Evolutionary conservation across 176 grass and related monocot genomes (phyloP).

Genomic region (Thalia dealbata): DNA sequence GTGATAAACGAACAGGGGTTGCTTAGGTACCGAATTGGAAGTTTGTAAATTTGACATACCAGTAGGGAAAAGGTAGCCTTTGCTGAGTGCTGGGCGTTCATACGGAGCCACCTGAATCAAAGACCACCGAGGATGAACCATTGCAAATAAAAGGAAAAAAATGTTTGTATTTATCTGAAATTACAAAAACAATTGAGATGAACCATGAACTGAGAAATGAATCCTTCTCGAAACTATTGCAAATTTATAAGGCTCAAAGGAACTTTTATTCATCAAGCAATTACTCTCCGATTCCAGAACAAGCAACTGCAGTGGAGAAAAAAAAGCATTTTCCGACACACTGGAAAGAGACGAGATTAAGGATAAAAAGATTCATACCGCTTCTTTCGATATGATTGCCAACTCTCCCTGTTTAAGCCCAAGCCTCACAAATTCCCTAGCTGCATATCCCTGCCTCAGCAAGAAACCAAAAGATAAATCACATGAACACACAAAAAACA

Average conservation of each 20-base stretch:
- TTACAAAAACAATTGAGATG: background rate
- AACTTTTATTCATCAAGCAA: background rate
- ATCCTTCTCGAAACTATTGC: background rate
- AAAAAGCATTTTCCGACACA: background rate
- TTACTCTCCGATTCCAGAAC: background rate
- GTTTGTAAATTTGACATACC: constrained; percentile 29
- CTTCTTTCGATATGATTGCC: constrained; percentile 92
- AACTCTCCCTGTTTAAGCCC: constrained; percentile 72
- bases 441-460: constrained; percentile 65
- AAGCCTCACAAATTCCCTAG: constrained; percentile 66
- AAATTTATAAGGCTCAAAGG: background rate
- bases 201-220: background rate
- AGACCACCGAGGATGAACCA: too few relatives aligned
- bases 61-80: constrained; percentile 80
- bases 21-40: too few relatives aligned
- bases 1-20: too few relatives aligned
- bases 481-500: background rate
- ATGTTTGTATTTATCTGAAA: background rate
- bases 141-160: background rate
- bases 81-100: constrained; percentile 91
- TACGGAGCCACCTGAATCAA: constrained; percentile 89
- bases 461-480: background rate
- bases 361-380: constrained; percentile 21
- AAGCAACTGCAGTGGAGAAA: background rate
- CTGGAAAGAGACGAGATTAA: background rate